Percentiles rank a stretch among this genome's conserved stretches.
Conservation (phyloP, 108 stramenopile species). For the Pseudonitzschia delicatissima region DNA sequence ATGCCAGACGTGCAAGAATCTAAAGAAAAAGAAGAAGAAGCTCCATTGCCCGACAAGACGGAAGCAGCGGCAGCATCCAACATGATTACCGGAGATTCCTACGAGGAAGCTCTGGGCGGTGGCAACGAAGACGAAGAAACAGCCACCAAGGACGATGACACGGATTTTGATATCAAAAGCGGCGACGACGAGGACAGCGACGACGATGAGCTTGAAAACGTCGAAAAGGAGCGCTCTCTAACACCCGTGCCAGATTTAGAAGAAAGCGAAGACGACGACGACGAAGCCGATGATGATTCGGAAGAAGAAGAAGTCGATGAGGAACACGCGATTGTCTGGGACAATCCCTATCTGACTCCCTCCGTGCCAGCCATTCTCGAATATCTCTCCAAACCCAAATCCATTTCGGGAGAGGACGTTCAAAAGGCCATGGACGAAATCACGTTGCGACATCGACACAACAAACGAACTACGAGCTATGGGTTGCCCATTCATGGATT, state of each 20-base stretch:
- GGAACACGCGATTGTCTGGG: constrained; percentile 22
- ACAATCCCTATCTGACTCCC: constrained; percentile 47
- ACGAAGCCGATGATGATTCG: constrained; percentile 15
- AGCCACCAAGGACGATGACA: constrained; percentile 2
- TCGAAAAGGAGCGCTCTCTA: constrained; percentile 22
- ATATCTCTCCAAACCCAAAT: constrained; percentile 29
- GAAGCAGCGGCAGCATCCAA: neutral
- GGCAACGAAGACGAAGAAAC: neutral
- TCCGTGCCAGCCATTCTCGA: constrained; percentile 28
- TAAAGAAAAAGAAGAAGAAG: constrained; percentile 11
- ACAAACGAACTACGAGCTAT: constrained; percentile 11
- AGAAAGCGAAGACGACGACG: constrained; percentile 15
- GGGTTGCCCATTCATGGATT: constrained; percentile 3
- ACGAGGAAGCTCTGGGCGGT: neutral
- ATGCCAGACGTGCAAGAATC: neutral
- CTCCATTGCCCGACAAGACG: too few relatives aligned
- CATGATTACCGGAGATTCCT: neutral
- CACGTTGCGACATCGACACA: constrained; percentile 18
- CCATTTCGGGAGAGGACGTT: constrained; percentile 24
- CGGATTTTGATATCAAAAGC: neutral
- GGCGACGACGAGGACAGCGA: constrained; percentile 27
- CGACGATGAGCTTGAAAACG: constrained; percentile 28
- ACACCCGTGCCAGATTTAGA: neutral
- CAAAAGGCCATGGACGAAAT: constrained; percentile 29
- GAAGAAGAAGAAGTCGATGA: constrained; percentile 34